Conservation (phyloP, 192 early-diverging fungal species). For the Backusella luteola region DNA sequence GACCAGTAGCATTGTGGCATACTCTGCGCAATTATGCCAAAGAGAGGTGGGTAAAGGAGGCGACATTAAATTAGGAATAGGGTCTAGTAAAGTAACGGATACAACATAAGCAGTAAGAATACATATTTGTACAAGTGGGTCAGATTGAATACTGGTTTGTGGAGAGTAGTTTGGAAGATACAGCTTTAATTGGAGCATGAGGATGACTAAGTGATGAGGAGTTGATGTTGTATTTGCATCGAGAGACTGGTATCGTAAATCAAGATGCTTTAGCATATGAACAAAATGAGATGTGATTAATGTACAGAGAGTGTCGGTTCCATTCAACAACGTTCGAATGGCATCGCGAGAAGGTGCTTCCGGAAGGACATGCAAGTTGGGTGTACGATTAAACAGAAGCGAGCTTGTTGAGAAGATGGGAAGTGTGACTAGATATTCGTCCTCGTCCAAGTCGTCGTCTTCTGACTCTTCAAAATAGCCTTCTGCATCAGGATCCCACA, state of each 20-base stretch:
- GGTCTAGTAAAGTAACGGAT: not conserved
- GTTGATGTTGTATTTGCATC: not conserved
- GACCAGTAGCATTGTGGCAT: not conserved
- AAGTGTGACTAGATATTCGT: constrained; percentile 32
- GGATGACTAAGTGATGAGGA: not conserved
- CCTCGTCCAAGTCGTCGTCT: constrained; percentile 33
- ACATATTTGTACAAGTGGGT: not conserved
- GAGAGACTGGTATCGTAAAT: not conserved
- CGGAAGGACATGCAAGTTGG: not conserved
- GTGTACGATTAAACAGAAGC: not conserved
- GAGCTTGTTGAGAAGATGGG: constrained; percentile 23
- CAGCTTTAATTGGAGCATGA: constrained; percentile 5
- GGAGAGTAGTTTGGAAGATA: not conserved
- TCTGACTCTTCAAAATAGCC: constrained; percentile 20
- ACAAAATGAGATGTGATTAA: not conserved
- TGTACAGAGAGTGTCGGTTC: not conserved
- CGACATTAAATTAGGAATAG: not conserved
- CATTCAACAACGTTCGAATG: not conserved
- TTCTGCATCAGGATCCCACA: constrained; percentile 13
- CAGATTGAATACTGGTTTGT: not conserved
- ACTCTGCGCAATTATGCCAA: not conserved
- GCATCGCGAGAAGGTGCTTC: not conserved
- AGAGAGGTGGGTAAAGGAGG: not conserved
- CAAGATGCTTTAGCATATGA: not conserved
- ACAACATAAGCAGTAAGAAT: constrained; percentile 7